A percentile compares a stretch with the other conserved stretches of the same genome.
phyloP scores from a whole-genome alignment of 2,329 filamentous ascomycete genomes.

The Orbilia oligospora region DNA sequence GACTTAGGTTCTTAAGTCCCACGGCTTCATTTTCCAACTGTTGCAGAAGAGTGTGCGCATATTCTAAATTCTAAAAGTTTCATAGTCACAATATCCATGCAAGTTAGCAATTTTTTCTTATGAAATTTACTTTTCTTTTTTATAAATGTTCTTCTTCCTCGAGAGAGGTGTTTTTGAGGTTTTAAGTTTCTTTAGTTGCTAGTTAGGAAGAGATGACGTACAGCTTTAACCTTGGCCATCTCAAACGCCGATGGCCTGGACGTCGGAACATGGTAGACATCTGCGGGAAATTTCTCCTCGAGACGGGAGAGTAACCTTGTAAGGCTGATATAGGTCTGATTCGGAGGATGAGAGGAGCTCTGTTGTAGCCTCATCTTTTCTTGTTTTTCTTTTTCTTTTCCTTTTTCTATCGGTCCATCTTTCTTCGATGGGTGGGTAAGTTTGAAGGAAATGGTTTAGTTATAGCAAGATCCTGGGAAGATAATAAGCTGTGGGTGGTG shows the following conservation, averaged over 20 bases:
- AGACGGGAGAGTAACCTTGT: constrained; percentile 55
- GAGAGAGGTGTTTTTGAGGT: not conserved
- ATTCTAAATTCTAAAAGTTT: constrained; percentile 52
- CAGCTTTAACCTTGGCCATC: constrained; percentile 55
- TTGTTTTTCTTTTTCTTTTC: not conserved
- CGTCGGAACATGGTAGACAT: constrained; percentile 22
- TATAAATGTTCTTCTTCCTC: not conserved
- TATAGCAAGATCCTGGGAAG: constrained; percentile 26
- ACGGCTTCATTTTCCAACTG: constrained; percentile 44
- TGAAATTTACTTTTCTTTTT: not conserved
- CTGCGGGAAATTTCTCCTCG: constrained; percentile 54
- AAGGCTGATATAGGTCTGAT: constrained; percentile 47
- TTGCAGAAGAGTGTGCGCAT: constrained; percentile 45
- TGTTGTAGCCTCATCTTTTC: constrained; percentile 50
- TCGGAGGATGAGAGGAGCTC: constrained; percentile 50
- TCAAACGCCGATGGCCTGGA: constrained; percentile 59
- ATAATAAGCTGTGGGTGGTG: constrained; percentile 43
- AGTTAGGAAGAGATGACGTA: constrained; percentile 49
- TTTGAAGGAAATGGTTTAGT: constrained; percentile 25
- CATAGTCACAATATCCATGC: not conserved
- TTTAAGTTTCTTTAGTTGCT: not conserved
- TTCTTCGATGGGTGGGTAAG: constrained; percentile 8
- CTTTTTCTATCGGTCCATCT: constrained; percentile 27
- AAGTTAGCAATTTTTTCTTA: constrained; percentile 1
- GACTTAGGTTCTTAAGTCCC: constrained; percentile 43